These are phyloP conservation scores for Picochlorum sp. DNA, from an alignment of 139 green algal species.

Conservation along the genomic window DNA sequence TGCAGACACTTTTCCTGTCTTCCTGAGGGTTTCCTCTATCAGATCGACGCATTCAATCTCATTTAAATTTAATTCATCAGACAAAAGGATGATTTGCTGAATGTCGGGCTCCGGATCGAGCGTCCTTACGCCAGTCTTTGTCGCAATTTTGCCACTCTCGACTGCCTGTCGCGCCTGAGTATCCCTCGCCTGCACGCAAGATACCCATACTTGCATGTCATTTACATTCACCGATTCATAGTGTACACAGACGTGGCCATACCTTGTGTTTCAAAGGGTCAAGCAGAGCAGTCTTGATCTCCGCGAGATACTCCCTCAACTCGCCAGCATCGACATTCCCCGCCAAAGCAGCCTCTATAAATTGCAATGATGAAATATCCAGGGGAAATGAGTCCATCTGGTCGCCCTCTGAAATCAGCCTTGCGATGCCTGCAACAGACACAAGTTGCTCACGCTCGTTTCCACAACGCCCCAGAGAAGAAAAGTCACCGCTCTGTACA, in stretches of 20 bases:
- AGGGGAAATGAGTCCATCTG: slow-evolving; percentile 3
- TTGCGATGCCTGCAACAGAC: too few relatives aligned
- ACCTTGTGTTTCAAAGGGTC: slow-evolving; percentile 54
- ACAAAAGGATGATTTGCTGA: slow-evolving; percentile 45
- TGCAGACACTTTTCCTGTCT: slow-evolving; percentile 32
- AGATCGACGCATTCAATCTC: slow-evolving; percentile 51
- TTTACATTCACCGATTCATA: not conserved
- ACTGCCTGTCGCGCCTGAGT: slow-evolving; percentile 38
- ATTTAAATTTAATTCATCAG: slow-evolving; percentile 55
- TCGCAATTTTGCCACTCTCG: slow-evolving; percentile 28
- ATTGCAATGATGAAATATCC: not conserved
- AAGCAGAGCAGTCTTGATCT: slow-evolving; percentile 35
- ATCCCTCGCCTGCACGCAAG: slow-evolving; percentile 34
- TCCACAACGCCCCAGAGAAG: too few relatives aligned
- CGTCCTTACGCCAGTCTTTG: slow-evolving; percentile 33
- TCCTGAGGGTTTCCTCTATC: slow-evolving; percentile 42
- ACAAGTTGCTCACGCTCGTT: too few relatives aligned
- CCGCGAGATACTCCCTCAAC: slow-evolving; percentile 28
- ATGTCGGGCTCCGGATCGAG: slow-evolving; percentile 60
- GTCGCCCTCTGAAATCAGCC: too few relatives aligned
- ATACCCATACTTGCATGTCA: not conserved
- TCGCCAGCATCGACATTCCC: slow-evolving; percentile 24
- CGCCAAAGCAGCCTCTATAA: slow-evolving; percentile 10
- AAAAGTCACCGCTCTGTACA: too few relatives aligned
- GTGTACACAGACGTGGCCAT: not conserved